Evolutionary conservation across 495 filamentous ascomycete species (phyloP).

Genomic region (Aspergillus baeticus): DNA sequence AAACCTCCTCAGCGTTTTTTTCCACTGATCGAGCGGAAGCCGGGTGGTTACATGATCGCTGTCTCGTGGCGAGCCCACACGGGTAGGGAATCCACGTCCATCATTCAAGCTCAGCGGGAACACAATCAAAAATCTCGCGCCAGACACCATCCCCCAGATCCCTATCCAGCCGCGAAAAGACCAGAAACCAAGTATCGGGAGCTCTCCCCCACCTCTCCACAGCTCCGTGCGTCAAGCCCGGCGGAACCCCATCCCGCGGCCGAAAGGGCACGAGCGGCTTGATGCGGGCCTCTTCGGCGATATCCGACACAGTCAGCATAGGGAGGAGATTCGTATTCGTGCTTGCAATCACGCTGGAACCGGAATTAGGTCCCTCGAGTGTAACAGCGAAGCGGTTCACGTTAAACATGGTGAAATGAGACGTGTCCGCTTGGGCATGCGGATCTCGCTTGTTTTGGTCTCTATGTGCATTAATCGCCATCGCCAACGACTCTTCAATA

Average conservation of each 20-base stretch:
- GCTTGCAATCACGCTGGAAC: neutral
- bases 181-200: no score
- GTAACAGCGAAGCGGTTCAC: neutral
- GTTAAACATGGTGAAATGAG: no score
- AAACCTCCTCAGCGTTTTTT: no score
- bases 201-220: neutral
- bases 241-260: neutral
- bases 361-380: no score
- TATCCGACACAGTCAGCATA: neutral
- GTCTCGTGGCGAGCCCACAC: no score
- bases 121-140: no score
- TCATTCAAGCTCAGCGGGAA: no score
- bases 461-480: conserved; percentile 5
- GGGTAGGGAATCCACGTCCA: no score
- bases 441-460: neutral
- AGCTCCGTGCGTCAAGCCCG: neutral
- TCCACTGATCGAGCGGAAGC: no score
- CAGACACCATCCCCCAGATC: no score
- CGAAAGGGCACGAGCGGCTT: neutral
- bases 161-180: no score
- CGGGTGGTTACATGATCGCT: no score
- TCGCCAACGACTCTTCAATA: conserved; percentile 28
- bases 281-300: neutral
- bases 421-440: neutral
- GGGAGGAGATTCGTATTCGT: neutral